These are phyloP conservation scores for Nemania sp. DNA, from an alignment of 2,329 filamentous ascomycete species.

Conservation along the genomic window DNA sequence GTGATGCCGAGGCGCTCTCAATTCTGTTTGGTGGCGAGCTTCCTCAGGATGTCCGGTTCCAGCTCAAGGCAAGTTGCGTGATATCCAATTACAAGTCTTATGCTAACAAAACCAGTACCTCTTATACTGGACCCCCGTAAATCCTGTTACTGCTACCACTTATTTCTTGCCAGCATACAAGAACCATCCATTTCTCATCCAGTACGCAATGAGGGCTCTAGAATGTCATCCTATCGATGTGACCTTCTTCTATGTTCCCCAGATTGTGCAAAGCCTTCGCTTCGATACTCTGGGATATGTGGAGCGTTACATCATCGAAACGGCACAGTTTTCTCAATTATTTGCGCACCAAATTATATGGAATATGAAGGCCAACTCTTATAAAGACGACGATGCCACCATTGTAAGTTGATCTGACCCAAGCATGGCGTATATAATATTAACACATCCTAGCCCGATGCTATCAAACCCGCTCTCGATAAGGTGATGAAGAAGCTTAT, in stretches of 20 bases:
- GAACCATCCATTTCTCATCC: slow-evolving; percentile 89
- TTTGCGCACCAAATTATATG: slow-evolving; percentile 99
- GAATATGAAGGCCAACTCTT: slow-evolving; percentile 99
- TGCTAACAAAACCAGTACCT: slow-evolving; percentile 65
- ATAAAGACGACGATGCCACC: slow-evolving; percentile 92
- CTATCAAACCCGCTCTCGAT: slow-evolving; percentile 91
- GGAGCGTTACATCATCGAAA: slow-evolving; percentile 94
- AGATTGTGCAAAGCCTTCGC: slow-evolving; percentile 92
- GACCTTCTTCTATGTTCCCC: slow-evolving; percentile 98
- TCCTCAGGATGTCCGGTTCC: slow-evolving; percentile 77
- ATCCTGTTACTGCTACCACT: slow-evolving; percentile 89
- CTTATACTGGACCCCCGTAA: slow-evolving; percentile 89
- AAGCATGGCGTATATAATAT: slow-evolving; percentile 12
- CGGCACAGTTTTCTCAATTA: slow-evolving; percentile 94
- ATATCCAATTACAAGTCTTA: neutral
- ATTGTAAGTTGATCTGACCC: slow-evolving; percentile 59
- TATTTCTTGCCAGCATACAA: slow-evolving; percentile 90
- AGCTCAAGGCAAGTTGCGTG: slow-evolving; percentile 69
- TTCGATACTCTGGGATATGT: slow-evolving; percentile 95
- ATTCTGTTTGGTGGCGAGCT: slow-evolving; percentile 77
- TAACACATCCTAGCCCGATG: slow-evolving; percentile 66
- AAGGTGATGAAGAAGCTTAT: slow-evolving; percentile 85
- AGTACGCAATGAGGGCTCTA: slow-evolving; percentile 94
- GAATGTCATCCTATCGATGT: slow-evolving; percentile 96
- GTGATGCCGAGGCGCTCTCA: slow-evolving; percentile 80